phyloP scores from a whole-genome alignment of 176 grass and related monocot species.

The Otatea glauca region DNA sequence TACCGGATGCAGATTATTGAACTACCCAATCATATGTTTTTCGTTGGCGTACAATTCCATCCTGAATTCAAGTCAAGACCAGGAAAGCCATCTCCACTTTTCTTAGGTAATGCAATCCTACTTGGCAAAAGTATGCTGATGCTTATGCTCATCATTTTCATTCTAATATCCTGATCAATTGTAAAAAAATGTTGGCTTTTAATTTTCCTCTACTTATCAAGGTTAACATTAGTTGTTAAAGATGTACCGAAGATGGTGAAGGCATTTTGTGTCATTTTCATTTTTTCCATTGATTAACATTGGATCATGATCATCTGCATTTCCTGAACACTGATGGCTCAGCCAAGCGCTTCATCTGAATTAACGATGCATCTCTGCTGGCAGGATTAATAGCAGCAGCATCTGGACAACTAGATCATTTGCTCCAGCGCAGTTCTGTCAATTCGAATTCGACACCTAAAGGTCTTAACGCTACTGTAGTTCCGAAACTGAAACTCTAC shows the following conservation, averaged over 20 bases:
- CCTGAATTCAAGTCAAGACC: conserved; percentile 97
- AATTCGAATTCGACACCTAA: background rate
- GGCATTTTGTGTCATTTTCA: background rate
- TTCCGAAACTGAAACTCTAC: conserved; percentile 32
- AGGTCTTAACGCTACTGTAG: background rate
- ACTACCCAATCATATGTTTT: conserved; percentile 76
- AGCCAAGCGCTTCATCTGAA: background rate
- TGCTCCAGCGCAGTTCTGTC: conserved; percentile 43
- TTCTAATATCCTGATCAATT: background rate
- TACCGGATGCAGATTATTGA: conserved; percentile 81
- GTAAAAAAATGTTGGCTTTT: background rate
- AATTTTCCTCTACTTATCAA: conserved; percentile 20
- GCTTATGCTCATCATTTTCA: background rate
- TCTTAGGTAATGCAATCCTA: conserved; percentile 73
- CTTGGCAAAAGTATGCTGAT: background rate
- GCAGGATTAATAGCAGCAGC: conserved; percentile 85
- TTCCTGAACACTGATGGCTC: background rate
- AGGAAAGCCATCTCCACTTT: conserved; percentile 83
- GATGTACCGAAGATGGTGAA: background rate
- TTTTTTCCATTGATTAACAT: background rate
- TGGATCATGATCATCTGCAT: background rate
- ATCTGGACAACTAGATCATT: conserved; percentile 61
- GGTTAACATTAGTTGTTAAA: background rate
- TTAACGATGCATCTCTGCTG: conserved; percentile 4
- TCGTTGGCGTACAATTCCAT: conserved; percentile 87